Base-by-base conservation (phyloP, 495 filamentous ascomycete genomes). In the Chlorociboria aeruginascens region DNA sequence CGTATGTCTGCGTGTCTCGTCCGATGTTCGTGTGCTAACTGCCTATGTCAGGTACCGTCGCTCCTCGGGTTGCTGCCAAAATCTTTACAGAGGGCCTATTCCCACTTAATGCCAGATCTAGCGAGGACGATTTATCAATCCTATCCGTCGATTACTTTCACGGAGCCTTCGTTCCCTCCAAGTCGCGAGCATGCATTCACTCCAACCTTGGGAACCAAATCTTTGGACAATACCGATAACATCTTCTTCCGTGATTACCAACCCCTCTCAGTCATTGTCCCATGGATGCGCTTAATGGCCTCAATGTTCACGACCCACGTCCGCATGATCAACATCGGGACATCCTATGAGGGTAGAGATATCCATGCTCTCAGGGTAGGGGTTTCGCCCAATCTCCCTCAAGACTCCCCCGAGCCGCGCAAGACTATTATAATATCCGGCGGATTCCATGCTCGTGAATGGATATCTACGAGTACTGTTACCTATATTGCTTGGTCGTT, bases 381-480 rank as follows among this genome's bases (percentile, higher is more conserved):
- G 16, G 71, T 78, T 7, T 66, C 75, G 38, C 61, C 69, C 6
- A 68, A 66, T 44, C 59, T 72, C 12, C 45, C 64, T 9, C 56
- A 69, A 6, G 49, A 69, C 8, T 54, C 62, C 1, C 56, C 63
- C 0, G 49, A 50, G 3, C 73, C 72, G 0, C 73, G 83, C 20
- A 86, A 89, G 60, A 89, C 85, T 1, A 80, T 98, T 44, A 69
- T 97, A 35, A 69, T 98, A 9, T 76, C 79, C 0, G 92, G 89
- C 30, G 92, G 90, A 17, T 74, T 81, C 41, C 92, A 98, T 62
- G 90, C 88, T 2, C 76, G 92, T 8, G 92, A 98, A 69, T 98
- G 92, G 92, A 92, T 98, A 51, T 87, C 86, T 40, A 89, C 85
- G 1, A 89, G 81, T 56, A 90, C 89, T 0, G 87, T 93, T n/a